Conservation (phyloP, 805 yeast species). For the Schwanniomyces vanrijiae region DNA sequence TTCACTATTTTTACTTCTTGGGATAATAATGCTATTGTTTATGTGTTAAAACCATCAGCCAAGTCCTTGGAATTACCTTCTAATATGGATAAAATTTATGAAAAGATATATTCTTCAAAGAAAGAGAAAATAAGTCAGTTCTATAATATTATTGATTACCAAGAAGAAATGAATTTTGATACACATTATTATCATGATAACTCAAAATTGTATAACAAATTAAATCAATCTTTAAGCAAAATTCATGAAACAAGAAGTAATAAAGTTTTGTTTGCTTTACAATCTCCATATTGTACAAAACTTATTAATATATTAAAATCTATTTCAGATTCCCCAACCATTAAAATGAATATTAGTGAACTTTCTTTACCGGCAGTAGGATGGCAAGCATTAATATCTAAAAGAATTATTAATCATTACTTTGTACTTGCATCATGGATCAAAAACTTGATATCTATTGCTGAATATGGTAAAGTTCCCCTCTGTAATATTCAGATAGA, state of each 20-base stretch:
- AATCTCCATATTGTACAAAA: constrained; percentile 60
- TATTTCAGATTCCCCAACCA: constrained; percentile 57
- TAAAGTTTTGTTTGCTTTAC: constrained; percentile 65
- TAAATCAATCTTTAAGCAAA: constrained; percentile 54
- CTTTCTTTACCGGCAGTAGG: constrained; percentile 69
- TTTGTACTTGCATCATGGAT: constrained; percentile 76
- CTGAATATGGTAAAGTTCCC: constrained; percentile 80
- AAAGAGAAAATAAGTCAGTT: constrained; percentile 42
- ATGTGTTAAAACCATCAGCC: constrained; percentile 66
- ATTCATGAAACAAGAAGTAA: constrained; percentile 63
- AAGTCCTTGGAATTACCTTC: constrained; percentile 65
- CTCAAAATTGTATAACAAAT: constrained; percentile 54
- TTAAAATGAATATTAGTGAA: constrained; percentile 60
- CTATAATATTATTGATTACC: constrained; percentile 52
- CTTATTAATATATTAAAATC: constrained; percentile 48
- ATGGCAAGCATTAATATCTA: constrained; percentile 73
- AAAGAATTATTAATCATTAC: constrained; percentile 66
- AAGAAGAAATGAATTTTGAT: constrained; percentile 53
- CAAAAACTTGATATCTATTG: constrained; percentile 58
- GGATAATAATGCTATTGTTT: constrained; percentile 50
- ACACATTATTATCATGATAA: constrained; percentile 54
- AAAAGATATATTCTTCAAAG: constrained; percentile 51
- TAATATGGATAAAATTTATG: constrained; percentile 53
- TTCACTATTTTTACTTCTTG: constrained; percentile 67
- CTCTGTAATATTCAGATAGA: constrained; percentile 81